A percentile compares a stretch with the other conserved stretches of the same genome.
phyloP scores from a whole-genome alignment of 2,329 filamentous ascomycete species.

The Aspergillus unguis region DNA sequence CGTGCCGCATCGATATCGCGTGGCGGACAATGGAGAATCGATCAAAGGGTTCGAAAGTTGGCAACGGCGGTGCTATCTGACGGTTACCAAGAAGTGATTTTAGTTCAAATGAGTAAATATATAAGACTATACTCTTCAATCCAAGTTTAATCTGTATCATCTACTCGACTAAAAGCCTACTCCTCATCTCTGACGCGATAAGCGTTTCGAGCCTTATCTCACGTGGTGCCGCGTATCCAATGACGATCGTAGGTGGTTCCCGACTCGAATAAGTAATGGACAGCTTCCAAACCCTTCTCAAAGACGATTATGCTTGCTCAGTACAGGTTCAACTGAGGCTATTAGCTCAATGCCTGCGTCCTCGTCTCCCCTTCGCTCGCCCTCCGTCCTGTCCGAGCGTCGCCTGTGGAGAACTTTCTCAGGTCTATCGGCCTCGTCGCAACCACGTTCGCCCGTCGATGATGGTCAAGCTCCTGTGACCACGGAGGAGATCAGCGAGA shows the following conservation, averaged over 20 bases:
- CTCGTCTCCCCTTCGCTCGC: conserved; percentile 24
- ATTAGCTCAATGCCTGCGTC: conserved; percentile 41
- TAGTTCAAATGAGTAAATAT: no score
- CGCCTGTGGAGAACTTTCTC: conserved; percentile 43
- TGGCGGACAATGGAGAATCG: conserved; percentile 9
- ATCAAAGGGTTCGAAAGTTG: not conserved
- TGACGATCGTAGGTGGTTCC: conserved; percentile 1
- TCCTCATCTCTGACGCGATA: not conserved
- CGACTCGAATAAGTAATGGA: conserved; percentile 4
- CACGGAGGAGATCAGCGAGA: conserved; percentile 93
- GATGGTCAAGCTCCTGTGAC: conserved; percentile 63
- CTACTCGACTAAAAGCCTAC: no score
- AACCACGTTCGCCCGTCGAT: conserved; percentile 55
- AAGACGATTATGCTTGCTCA: conserved; percentile 27
- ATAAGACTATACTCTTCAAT: no score
- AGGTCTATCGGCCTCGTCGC: conserved; percentile 53
- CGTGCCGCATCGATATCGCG: conserved; percentile 15
- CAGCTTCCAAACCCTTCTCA: conserved; percentile 3
- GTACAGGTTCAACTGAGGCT: conserved; percentile 31
- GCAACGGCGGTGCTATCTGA: not conserved
- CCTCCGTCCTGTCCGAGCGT: conserved; percentile 31
- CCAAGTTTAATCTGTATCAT: no score
- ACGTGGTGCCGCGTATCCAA: conserved; percentile 19
- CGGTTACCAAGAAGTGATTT: not conserved
- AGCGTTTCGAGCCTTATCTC: conserved; percentile 8